These are phyloP conservation scores for Thielaviopsis euricoi DNA, from an alignment of 2,329 filamentous ascomycete species.

Conservation along the genomic window DNA sequence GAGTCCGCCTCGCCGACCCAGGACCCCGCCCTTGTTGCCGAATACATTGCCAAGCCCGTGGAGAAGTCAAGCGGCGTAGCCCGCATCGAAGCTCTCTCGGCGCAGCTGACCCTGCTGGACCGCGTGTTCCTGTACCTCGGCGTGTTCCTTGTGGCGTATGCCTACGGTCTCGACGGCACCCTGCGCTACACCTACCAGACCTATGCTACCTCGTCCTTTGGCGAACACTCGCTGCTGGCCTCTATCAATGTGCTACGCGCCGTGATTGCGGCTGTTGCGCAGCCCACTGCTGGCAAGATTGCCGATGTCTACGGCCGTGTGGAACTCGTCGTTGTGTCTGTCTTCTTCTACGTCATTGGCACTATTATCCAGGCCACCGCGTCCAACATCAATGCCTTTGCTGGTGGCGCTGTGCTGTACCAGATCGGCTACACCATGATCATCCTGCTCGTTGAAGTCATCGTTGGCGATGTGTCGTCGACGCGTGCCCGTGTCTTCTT, in stretches of 20 bases:
- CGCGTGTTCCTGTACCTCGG: constrained; percentile 41
- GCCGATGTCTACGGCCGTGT: constrained; percentile 47
- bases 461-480: constrained; percentile 48
- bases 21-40: not conserved
- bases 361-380: constrained; percentile 40
- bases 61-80: constrained; percentile 34
- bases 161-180: constrained; percentile 43
- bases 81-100: constrained; percentile 40
- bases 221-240: constrained; percentile 36
- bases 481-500: constrained; percentile 46
- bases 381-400: constrained; percentile 32
- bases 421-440: constrained; percentile 48
- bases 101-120: constrained; percentile 33
- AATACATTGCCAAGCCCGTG: constrained; percentile 3
- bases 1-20: no score
- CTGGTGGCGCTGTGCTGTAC: constrained; percentile 42
- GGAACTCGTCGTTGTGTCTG: constrained; percentile 37
- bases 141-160: constrained; percentile 47
- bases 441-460: constrained; percentile 44
- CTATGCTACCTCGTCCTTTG: constrained; percentile 32
- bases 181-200: constrained; percentile 40
- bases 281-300: constrained; percentile 41
- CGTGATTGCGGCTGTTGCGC: constrained; percentile 42
- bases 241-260: constrained; percentile 40
- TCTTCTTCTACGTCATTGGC: constrained; percentile 43